phyloP scores from a whole-genome alignment of 305 asterid genomes.

The Rubia peregrina region DNA sequence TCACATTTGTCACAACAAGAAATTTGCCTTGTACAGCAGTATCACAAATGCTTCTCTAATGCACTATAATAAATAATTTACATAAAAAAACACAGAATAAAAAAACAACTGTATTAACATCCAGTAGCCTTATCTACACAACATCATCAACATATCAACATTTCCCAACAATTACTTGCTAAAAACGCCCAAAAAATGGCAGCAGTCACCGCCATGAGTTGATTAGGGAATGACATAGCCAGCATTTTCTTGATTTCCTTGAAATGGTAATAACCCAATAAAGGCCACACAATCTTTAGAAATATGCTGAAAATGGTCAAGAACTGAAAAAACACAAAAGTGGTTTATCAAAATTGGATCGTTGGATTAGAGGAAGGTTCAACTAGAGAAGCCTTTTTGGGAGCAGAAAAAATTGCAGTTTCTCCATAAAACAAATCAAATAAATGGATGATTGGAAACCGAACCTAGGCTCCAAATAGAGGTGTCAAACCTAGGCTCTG shows the following conservation, averaged over 20 bases:
- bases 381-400: slow-evolving; percentile 32
- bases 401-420: slow-evolving; percentile 38
- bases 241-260: slow-evolving; percentile 34
- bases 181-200: slow-evolving; percentile 27
- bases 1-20: slow-evolving; percentile 30
- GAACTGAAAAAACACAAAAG: slow-evolving; percentile 15
- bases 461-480: too few species aligned
- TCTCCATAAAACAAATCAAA: slow-evolving; percentile 38
- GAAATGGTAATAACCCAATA: slow-evolving; percentile 10
- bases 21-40: slow-evolving; percentile 35
- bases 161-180: slow-evolving; percentile 23
- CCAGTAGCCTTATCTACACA: slow-evolving; percentile 17
- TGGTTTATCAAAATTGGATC: slow-evolving; percentile 23
- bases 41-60: slow-evolving; percentile 37
- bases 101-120: neutral
- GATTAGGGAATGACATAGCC: slow-evolving; percentile 43
- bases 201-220: slow-evolving; percentile 28
- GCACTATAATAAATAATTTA: slow-evolving; percentile 25
- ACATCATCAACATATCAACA: slow-evolving; percentile 11
- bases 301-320: slow-evolving; percentile 21
- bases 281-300: slow-evolving; percentile 23
- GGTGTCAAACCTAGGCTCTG: too few species aligned
- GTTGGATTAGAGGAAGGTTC: slow-evolving; percentile 16
- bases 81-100: slow-evolving; percentile 23
- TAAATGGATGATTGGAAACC: slow-evolving; percentile 37